Evolutionary conservation across 352 stramenopile species (phyloP), one percentile per base, ranked within the genome.

Genomic region (Globisporangium heterothallicum): DNA sequence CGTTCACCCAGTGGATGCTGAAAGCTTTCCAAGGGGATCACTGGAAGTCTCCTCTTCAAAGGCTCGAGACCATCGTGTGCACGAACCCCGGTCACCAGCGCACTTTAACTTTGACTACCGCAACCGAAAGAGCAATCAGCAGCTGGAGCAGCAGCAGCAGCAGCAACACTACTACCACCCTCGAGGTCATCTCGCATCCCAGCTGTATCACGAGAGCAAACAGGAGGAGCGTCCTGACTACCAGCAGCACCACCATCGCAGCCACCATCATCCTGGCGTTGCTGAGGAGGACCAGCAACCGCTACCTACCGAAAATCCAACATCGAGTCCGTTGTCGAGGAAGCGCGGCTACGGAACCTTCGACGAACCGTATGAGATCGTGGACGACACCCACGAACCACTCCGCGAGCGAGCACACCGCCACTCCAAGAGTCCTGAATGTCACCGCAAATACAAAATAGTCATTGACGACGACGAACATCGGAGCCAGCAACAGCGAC

Each of bases 181-280:
- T 10, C 46, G 21, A 25, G 46, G 21, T 0, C 21, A 53, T 9
- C 42, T 53, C n/a, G 46, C 26, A 32, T 53, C 32, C 12, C 46
- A 53, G 30, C 19, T 43, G 19, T 43, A 18, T 22, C 16, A 35
- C 29, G 22, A 35, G 29, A 44, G 1, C 29, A 35, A 35, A 7
- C 24, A 26, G 32, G 13, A 54, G 0, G 22, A 49, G 6, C 6
- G 38, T 44, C 38, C 6, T 7, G 21, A 44, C 38, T 25, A 44
- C n/a, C 29, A 44, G 4, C 36, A 30, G 5, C n/a, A 61, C 0
- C 29, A 53, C 16, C 53, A 49, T 19, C 32, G 30, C 6, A 18
- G 18, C 22, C 25, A 26, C 19, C 36, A 46, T 4, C 32, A 53
- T 14, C 41, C 51, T 38, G 51, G 42, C 19, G 56, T 51, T 6